Evolutionary conservation across 2,329 filamentous ascomycete genomes (phyloP).

Genomic region (Nemania sp.): DNA sequence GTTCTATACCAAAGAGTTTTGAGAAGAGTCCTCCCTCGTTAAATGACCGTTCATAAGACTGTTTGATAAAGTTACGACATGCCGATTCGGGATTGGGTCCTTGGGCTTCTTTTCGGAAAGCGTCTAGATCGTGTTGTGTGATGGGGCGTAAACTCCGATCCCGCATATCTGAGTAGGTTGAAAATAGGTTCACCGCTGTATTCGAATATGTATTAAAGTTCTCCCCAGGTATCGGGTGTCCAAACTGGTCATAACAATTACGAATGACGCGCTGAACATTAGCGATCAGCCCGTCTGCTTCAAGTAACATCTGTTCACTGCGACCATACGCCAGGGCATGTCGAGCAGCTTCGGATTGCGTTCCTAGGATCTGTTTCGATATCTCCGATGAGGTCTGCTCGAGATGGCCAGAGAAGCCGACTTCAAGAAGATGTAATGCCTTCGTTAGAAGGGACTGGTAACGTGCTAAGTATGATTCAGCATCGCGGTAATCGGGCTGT

Average conservation of each 20-base stretch:
- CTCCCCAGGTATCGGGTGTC: slow-evolving; percentile 58
- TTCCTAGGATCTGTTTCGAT: slow-evolving; percentile 64
- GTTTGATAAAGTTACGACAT: slow-evolving; percentile 69
- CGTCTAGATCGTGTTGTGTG: slow-evolving; percentile 65
- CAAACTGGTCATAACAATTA: slow-evolving; percentile 65
- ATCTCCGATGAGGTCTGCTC: slow-evolving; percentile 68
- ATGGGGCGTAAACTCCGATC: slow-evolving; percentile 66
- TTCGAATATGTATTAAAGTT: slow-evolving; percentile 66
- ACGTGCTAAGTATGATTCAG: slow-evolving; percentile 86
- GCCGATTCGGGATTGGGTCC: slow-evolving; percentile 65
- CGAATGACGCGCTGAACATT: slow-evolving; percentile 67
- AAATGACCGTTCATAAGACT: slow-evolving; percentile 69
- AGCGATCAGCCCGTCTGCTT: slow-evolving; percentile 66
- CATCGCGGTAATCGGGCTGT: slow-evolving; percentile 85
- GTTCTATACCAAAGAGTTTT: slow-evolving; percentile 68
- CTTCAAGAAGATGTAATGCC: slow-evolving; percentile 71
- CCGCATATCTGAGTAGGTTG: slow-evolving; percentile 64
- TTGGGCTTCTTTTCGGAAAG: slow-evolving; percentile 65
- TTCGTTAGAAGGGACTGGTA: slow-evolving; percentile 84
- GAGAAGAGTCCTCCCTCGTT: slow-evolving; percentile 66
- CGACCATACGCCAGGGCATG: slow-evolving; percentile 71
- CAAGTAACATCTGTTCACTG: slow-evolving; percentile 68
- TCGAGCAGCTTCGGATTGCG: slow-evolving; percentile 69
- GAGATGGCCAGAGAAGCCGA: slow-evolving; percentile 65
- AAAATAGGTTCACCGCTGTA: slow-evolving; percentile 66